These are phyloP conservation scores for Elaeis oleifera DNA, from an alignment of 202 grass and related monocot genomes.

Conservation along the genomic window DNA sequence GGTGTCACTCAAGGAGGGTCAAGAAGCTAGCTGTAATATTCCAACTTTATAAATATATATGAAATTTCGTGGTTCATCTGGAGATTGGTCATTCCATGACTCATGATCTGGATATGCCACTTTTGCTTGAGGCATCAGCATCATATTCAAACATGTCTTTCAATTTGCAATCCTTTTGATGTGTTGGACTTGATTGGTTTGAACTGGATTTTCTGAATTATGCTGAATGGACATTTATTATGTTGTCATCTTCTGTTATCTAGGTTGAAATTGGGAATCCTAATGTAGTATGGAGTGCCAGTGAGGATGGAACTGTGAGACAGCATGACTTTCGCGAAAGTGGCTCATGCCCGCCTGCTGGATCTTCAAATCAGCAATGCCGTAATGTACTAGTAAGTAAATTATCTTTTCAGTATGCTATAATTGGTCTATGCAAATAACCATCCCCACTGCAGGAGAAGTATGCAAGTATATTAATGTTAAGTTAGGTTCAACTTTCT, in stretches of 20 bases:
- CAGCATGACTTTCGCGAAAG: slow-evolving; percentile 90
- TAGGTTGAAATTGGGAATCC: slow-evolving; percentile 93
- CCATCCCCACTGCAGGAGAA: too few relatives aligned
- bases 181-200: not conserved
- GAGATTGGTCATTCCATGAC: too few relatives aligned
- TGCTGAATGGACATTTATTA: not conserved
- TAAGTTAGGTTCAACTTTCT: too few relatives aligned
- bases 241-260: slow-evolving; percentile 8
- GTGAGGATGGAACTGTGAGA: slow-evolving; percentile 94
- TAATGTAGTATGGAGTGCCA: slow-evolving; percentile 91
- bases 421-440: too few relatives aligned
- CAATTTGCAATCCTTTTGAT: not conserved
- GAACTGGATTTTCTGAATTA: not conserved
- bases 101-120: too few relatives aligned
- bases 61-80: too few relatives aligned
- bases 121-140: too few relatives aligned
- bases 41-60: slow-evolving; percentile 6
- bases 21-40: slow-evolving; percentile 94
- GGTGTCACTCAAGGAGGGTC: slow-evolving; percentile 83
- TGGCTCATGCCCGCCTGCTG: slow-evolving; percentile 67
- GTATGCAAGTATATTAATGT: too few relatives aligned
- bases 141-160: too few relatives aligned
- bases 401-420: too few relatives aligned
- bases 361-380: slow-evolving; percentile 76
- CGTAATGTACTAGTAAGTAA: slow-evolving; percentile 77